Base-by-base conservation (phyloP, 306 rosid species). In the Prinsepia uniflora region DNA sequence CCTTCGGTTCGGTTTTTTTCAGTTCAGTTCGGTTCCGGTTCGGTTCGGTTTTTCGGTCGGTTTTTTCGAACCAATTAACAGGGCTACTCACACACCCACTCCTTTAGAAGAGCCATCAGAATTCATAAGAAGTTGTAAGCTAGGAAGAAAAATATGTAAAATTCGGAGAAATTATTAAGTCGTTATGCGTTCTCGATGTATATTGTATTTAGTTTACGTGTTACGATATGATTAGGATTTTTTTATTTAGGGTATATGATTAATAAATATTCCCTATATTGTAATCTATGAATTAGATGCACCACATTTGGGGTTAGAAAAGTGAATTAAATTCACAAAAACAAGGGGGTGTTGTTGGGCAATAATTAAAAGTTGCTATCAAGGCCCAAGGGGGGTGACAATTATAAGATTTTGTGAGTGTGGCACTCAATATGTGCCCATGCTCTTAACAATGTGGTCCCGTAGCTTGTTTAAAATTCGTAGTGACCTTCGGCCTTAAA, bases 391-490 rank as follows among this genome's bases (percentile, higher is more conserved):
- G 46, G 46, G 39, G 53, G 62, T 43, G 12, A 57, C 52, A 30
- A 19, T 64, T 46, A 44, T 57, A 45, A 66, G 78, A 57, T 67
- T 22, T 56, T 66, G 57, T 66, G 67, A 14, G 63, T 48, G 69
- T 68, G 55, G 65, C 65, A 68, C 60, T 70, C 48, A 50, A 52
- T 36, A 46, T 58, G 73, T 47, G 54, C 55, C 69, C 63, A 67
- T 47, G 65, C 64, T n/a, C 68, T 75, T 65, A 50, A 8, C 24
- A 8, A 57, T 22, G 15, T 68, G 76, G 68, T 46, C 75, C 80
- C 57, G 40, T 44, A 24, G 22, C 40, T 39, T 68, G 36, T 34
- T 12, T 11, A 19, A 11, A 50, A 50, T 36, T 50, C 17, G 14
- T 65, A 4, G 53, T 45, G 40, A 19, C 18, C 40, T 30, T 19